Conservation (phyloP, 768 basidiomycete genomes). For the Suillus subluteus region DNA sequence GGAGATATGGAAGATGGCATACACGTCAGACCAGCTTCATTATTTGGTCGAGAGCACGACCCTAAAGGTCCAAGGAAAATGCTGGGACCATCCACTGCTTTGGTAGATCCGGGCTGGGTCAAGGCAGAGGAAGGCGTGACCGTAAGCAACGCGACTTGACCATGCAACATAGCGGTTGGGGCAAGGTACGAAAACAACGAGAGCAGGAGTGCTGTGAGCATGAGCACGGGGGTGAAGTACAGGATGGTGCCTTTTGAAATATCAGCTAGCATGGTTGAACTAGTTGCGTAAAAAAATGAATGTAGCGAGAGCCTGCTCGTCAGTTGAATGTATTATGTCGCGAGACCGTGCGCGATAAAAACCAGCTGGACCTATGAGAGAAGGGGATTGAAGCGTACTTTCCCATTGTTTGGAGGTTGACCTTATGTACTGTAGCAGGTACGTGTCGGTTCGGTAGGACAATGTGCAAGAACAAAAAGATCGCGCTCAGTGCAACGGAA, state of each 20-base stretch:
- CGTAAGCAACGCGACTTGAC: slow-evolving; percentile 64
- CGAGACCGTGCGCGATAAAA: not conserved
- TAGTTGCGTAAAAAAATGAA: not conserved
- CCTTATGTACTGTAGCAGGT: slow-evolving; percentile 2
- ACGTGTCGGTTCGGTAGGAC: not conserved
- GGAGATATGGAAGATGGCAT: slow-evolving; percentile 58
- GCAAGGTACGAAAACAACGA: slow-evolving; percentile 71
- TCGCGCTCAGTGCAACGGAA: slow-evolving; percentile 4
- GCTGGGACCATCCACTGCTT: slow-evolving; percentile 64
- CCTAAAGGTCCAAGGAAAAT: slow-evolving; percentile 71
- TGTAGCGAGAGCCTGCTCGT: slow-evolving; percentile 11
- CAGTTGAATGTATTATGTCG: not conserved
- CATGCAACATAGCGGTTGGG: slow-evolving; percentile 60
- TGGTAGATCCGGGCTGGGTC: slow-evolving; percentile 37
- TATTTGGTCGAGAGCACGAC: slow-evolving; percentile 62
- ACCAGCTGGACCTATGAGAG: not conserved
- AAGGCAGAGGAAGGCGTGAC: slow-evolving; percentile 59
- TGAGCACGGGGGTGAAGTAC: slow-evolving; percentile 68
- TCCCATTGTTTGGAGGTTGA: not conserved
- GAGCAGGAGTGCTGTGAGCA: slow-evolving; percentile 67
- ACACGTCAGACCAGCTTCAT: slow-evolving; percentile 56
- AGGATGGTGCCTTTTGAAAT: slow-evolving; percentile 70
- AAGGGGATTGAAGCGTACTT: not conserved
- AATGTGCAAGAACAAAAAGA: slow-evolving; percentile 7
- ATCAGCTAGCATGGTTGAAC: slow-evolving; percentile 62